A percentile compares a stretch with the other conserved stretches of the same genome.
These are phyloP conservation scores for Exophiala sp. DNA, from an alignment of 2,329 filamentous ascomycete genomes.

Conservation along the genomic window DNA sequence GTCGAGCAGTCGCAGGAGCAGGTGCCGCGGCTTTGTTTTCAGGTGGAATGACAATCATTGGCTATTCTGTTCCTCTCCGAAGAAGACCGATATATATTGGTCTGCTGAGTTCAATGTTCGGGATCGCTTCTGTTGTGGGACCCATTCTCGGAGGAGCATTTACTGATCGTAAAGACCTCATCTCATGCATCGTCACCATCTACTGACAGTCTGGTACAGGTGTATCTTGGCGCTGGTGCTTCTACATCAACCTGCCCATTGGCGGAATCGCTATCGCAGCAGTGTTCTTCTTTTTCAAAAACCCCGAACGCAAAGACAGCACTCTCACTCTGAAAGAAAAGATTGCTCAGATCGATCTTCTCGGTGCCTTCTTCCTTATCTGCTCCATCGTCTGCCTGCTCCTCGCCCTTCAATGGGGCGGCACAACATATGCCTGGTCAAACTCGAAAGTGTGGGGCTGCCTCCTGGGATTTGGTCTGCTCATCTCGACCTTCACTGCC, in stretches of 20 bases:
- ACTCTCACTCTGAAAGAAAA: constrained; percentile 22
- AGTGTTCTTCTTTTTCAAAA: constrained; percentile 33
- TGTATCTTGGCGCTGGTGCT: constrained; percentile 43
- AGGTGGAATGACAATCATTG: constrained; percentile 31
- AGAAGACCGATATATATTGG: constrained; percentile 31
- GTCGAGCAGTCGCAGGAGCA: constrained; percentile 31
- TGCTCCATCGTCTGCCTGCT: constrained; percentile 41
- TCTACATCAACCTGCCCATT: constrained; percentile 42
- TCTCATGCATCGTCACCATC: no score
- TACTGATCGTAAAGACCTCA: constrained; percentile 34
- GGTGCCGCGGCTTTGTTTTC: constrained; percentile 30
- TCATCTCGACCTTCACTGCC: constrained; percentile 28
- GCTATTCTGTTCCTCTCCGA: constrained; percentile 26
- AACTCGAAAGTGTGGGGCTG: constrained; percentile 49
- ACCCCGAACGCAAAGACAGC: constrained; percentile 31
- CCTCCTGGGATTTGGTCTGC: constrained; percentile 30
- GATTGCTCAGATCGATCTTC: constrained; percentile 30
- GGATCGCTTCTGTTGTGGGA: constrained; percentile 46
- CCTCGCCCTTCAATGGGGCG: constrained; percentile 50
- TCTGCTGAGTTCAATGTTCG: constrained; percentile 55
- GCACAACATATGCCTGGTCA: constrained; percentile 44
- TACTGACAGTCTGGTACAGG: constrained; percentile 4
- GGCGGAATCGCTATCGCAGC: constrained; percentile 36
- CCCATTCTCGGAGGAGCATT: constrained; percentile 46
- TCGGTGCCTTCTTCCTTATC: constrained; percentile 38